Conservation (phyloP, 495 filamentous ascomycete species). For the Filosporella fistucella region DNA sequence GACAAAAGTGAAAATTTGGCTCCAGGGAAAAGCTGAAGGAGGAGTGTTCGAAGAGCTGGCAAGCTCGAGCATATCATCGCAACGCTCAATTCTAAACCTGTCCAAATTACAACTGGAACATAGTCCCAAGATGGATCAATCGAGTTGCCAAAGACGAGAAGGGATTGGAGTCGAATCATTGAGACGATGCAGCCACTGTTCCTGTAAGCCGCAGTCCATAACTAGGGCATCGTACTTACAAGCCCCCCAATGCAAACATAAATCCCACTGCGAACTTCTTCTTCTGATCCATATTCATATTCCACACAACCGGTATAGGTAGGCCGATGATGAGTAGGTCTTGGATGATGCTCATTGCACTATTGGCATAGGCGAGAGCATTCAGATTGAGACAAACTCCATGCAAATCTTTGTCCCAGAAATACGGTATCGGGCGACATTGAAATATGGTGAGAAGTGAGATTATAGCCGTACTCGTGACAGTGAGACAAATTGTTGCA, state of each 20-base stretch:
- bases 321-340: conserved; percentile 35
- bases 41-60: conserved; percentile 1
- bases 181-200: conserved; percentile 12
- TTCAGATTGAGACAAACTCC: conserved; percentile 36
- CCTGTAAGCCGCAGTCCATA: not conserved
- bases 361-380: conserved; percentile 29
- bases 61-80: conserved; percentile 1
- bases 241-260: conserved; percentile 41
- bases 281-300: conserved; percentile 28
- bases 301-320: conserved; percentile 32
- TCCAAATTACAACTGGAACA: conserved; percentile 11
- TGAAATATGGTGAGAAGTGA: conserved; percentile 29
- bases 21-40: conserved; percentile 2
- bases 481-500: conserved; percentile 26
- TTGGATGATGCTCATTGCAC: conserved; percentile 33
- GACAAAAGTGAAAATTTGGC: no score
- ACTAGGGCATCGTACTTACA: conserved; percentile 30
- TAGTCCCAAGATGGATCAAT: conserved; percentile 15
- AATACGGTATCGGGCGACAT: conserved; percentile 33
- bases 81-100: conserved; percentile 1
- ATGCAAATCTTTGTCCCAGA: conserved; percentile 36
- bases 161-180: conserved; percentile 6
- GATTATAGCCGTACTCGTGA: conserved; percentile 1
- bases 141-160: conserved; percentile 6
- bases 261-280: conserved; percentile 33